These are phyloP conservation scores for Globisporangium rhizosaccharum DNA, from an alignment of 352 stramenopile species.

Conservation along the genomic window DNA sequence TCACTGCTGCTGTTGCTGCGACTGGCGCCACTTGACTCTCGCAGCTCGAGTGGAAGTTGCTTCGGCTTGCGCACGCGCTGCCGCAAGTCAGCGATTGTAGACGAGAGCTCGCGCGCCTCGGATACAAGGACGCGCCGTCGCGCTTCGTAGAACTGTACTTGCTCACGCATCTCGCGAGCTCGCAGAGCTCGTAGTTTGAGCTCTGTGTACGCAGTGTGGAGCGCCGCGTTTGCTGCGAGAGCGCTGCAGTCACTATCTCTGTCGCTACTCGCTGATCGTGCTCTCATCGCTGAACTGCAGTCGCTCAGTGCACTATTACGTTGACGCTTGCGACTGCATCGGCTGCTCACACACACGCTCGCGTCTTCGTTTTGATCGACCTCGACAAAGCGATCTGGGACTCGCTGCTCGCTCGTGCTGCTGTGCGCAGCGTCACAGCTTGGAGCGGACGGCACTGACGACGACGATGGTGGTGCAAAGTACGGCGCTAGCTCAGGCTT, in stretches of 20 bases:
- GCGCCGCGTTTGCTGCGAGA: not conserved
- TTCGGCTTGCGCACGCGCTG: not conserved
- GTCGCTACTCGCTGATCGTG: not conserved
- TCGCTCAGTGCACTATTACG: no score
- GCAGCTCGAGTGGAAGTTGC: no score
- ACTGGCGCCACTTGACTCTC: not conserved
- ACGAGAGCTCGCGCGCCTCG: conserved; percentile 8
- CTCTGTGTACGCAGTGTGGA: not conserved
- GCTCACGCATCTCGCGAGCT: conserved; percentile 1
- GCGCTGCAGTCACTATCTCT: not conserved
- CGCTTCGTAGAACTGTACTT: conserved; percentile 3
- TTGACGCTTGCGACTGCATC: no score
- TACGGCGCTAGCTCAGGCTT: conserved; percentile 2
- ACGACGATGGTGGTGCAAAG: not conserved
- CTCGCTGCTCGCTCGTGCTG: not conserved
- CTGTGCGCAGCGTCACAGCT: not conserved
- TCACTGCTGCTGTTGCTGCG: not conserved
- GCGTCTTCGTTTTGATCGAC: no score
- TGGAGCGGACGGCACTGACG: not conserved
- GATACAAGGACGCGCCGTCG: not conserved
- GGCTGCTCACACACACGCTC: no score
- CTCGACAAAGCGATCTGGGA: no score
- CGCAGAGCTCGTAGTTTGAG: conserved; percentile 2
- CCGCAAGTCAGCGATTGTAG: conserved; percentile 2
- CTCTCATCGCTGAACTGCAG: not conserved